Evolutionary conservation across 2,329 filamentous ascomycete species (phyloP).

Genomic region (Sarocladiaceae sp.): DNA sequence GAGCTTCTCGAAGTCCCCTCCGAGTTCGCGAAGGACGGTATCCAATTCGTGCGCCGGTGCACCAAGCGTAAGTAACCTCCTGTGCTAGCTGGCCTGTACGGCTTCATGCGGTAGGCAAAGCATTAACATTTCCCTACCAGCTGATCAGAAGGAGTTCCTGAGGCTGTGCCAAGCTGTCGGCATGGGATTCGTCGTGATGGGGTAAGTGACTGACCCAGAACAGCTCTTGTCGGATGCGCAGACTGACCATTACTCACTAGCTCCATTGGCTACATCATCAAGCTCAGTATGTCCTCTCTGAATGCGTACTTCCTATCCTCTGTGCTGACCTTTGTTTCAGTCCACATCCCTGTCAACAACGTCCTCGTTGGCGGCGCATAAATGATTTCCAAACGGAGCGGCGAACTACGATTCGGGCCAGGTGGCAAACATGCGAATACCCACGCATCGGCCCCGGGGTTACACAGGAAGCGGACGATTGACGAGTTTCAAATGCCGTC

Average conservation of each 20-base stretch:
- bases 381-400: conserved; percentile 12
- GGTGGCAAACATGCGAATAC: neutral
- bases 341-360: conserved; percentile 66
- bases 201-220: conserved; percentile 18
- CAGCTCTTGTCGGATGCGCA: neutral
- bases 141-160: conserved; percentile 37
- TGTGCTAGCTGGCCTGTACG: neutral
- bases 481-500: too few relatives aligned
- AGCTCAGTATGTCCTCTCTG: conserved; percentile 48
- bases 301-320: conserved; percentile 9
- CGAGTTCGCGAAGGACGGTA: conserved; percentile 57
- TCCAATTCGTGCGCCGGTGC: conserved; percentile 56
- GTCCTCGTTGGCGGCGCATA: conserved; percentile 62
- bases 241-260: neutral
- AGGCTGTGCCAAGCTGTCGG: conserved; percentile 54
- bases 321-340: conserved; percentile 26
- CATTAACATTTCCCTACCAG: conserved; percentile 16
- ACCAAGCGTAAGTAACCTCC: conserved; percentile 45
- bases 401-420: neutral
- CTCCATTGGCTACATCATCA: conserved; percentile 63
- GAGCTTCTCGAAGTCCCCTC: conserved; percentile 63
- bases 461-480: too few relatives aligned
- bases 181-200: conserved; percentile 65
- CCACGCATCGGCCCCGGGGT: neutral
- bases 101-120: neutral